phyloP scores from a whole-genome alignment of 1,284 basidiomycete genomes.

The Phenoliferia sp. region DNA sequence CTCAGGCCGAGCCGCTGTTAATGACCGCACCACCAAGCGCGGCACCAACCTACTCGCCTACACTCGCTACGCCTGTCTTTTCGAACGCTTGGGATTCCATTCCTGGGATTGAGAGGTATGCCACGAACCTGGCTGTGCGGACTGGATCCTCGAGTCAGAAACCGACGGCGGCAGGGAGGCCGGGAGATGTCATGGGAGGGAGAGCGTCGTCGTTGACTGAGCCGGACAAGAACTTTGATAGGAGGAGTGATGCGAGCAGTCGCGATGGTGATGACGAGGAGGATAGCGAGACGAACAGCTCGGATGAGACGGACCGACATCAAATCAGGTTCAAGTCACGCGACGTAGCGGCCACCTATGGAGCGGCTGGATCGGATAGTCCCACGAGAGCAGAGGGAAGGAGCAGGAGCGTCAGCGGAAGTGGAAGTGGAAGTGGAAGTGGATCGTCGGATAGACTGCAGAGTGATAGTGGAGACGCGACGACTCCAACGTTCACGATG shows the following conservation, averaged over 20 bases:
- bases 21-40: constrained; percentile 36
- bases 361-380: not conserved
- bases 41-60: constrained; percentile 36
- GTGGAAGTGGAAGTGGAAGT: not conserved
- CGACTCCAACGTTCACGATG: not conserved
- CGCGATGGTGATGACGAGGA: constrained; percentile 78
- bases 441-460: no score
- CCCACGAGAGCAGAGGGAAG: not conserved
- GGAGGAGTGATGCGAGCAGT: constrained; percentile 51
- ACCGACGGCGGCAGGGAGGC: not conserved
- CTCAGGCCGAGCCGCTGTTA: constrained; percentile 16
- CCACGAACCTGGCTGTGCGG: constrained; percentile 54
- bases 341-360: not conserved
- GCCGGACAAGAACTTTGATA: constrained; percentile 10
- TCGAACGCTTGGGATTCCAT: constrained; percentile 77
- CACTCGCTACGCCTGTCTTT: constrained; percentile 46
- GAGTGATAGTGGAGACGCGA: not conserved
- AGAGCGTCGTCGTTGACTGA: constrained; percentile 1
- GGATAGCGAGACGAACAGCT: constrained; percentile 55
- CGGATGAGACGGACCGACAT: constrained; percentile 51
- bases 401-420: not conserved
- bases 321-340: constrained; percentile 15
- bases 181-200: constrained; percentile 2
- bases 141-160: constrained; percentile 25
- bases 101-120: constrained; percentile 71